Conservation (phyloP, 306 rosid species). For the Gynostemma pentaphyllum region DNA sequence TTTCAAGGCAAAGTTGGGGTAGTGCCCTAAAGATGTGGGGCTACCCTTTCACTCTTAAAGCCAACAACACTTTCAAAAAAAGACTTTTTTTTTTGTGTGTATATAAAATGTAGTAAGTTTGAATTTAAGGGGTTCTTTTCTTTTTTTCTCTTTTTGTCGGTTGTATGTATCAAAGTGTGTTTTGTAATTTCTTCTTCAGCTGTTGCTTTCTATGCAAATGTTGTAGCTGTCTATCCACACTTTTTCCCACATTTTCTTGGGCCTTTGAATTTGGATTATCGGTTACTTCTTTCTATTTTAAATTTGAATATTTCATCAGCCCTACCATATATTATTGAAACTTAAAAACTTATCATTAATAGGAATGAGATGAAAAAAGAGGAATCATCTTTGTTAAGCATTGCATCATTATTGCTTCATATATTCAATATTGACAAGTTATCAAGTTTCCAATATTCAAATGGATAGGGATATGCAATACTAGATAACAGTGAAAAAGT, state of each 20-base stretch:
- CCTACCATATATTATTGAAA: too few species aligned
- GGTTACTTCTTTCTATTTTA: background rate
- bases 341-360: too few species aligned
- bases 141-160: background rate
- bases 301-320: too few species aligned
- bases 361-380: too few species aligned
- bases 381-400: too few species aligned
- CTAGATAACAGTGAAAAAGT: too few species aligned
- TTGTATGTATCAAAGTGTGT: too few species aligned
- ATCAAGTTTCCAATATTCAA: too few species aligned
- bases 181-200: too few species aligned
- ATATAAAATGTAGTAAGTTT: background rate
- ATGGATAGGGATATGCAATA: too few species aligned
- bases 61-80: background rate
- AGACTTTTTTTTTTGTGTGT: background rate
- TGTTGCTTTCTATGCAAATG: background rate
- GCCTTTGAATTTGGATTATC: background rate
- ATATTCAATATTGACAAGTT: too few species aligned
- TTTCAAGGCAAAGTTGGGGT: background rate
- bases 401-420: too few species aligned
- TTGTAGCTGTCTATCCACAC: background rate
- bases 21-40: slow-evolving; percentile 8
- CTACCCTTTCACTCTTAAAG: background rate
- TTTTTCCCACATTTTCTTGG: background rate
- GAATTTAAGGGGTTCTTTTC: background rate